A percentile compares a stretch with the other conserved stretches of the same genome.
Evolutionary conservation across 1,284 basidiomycete genomes (phyloP).

Genomic region (Apiotrichum laibachii): DNA sequence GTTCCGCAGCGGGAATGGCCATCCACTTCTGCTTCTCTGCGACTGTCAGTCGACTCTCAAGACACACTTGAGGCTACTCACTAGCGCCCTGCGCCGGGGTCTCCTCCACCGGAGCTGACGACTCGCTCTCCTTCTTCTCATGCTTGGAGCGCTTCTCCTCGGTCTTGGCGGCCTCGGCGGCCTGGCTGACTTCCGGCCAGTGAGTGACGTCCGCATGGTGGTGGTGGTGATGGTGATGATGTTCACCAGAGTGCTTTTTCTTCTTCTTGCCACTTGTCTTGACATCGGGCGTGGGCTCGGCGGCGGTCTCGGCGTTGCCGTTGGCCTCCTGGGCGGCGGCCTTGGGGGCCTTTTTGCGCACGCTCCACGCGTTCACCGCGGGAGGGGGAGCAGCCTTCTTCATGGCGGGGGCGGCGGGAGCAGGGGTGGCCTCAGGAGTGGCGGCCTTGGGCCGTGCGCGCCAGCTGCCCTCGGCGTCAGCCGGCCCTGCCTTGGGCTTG

Average conservation of each 20-base stretch:
- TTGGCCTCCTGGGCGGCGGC: background rate
- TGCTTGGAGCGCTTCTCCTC: slow-evolving; percentile 33
- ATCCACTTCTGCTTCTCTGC: slow-evolving; percentile 52
- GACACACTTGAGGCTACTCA: slow-evolving; percentile 16
- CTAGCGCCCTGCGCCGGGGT: slow-evolving; percentile 20
- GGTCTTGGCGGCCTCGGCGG: slow-evolving; percentile 26
- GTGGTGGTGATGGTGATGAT: slow-evolving; percentile 2
- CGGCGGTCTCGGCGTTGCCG: background rate
- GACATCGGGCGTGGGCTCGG: slow-evolving; percentile 4
- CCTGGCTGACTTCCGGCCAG: slow-evolving; percentile 46
- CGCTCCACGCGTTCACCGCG: slow-evolving; percentile 44
- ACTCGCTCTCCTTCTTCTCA: slow-evolving; percentile 30
- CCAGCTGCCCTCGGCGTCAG: slow-evolving; percentile 38
- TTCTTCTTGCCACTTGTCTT: slow-evolving; percentile 14
- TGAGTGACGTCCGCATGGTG: slow-evolving; percentile 27
- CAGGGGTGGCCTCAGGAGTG: slow-evolving; percentile 5
- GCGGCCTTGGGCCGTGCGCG: slow-evolving; percentile 25
- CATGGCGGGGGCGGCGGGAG: slow-evolving; percentile 2
- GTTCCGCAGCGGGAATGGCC: slow-evolving; percentile 48
- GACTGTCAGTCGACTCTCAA: background rate
- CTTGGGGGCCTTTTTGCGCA: slow-evolving; percentile 27
- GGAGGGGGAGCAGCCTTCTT: slow-evolving; percentile 31
- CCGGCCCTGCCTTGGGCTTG: slow-evolving; percentile 3
- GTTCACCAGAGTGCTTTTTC: slow-evolving; percentile 16
- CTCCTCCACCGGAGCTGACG: slow-evolving; percentile 20